phyloP scores from a whole-genome alignment of 2,329 filamentous ascomycete species.

The Neospermospora avenae region DNA sequence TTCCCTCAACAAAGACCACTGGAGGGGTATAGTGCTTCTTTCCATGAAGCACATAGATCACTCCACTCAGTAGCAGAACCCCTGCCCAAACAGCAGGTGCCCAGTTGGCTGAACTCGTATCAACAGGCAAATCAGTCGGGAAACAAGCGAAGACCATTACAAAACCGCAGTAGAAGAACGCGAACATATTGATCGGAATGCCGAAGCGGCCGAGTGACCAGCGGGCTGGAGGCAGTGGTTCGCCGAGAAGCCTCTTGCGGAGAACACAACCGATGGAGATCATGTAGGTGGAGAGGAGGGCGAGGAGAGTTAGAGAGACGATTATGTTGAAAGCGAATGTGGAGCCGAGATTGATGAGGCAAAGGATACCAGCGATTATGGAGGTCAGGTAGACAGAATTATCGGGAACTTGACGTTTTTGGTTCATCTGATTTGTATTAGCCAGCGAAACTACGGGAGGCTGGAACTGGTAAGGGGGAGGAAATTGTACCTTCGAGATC shows the following conservation, averaged over 20 bases:
- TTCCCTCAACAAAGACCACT: constrained; percentile 23
- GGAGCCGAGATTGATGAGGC: constrained; percentile 49
- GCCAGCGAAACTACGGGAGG: background rate
- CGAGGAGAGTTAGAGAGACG: constrained; percentile 48
- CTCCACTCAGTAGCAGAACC: constrained; percentile 20
- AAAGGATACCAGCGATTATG: constrained; percentile 22
- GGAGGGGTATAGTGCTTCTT: constrained; percentile 35
- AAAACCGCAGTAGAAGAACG: constrained; percentile 43
- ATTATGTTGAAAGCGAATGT: constrained; percentile 50
- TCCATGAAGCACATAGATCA: constrained; percentile 36
- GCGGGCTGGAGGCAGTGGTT: constrained; percentile 39
- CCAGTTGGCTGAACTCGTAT: constrained; percentile 45
- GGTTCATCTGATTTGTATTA: constrained; percentile 31
- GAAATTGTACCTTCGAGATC: constrained; percentile 35
- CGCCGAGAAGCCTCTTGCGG: constrained; percentile 36
- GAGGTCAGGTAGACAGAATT: constrained; percentile 28
- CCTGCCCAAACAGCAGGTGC: constrained; percentile 24
- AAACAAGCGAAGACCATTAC: constrained; percentile 49
- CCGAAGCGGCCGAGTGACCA: constrained; percentile 44
- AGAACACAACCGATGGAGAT: constrained; percentile 44
- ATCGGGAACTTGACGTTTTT: constrained; percentile 29
- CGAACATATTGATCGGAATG: constrained; percentile 41
- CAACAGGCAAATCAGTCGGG: constrained; percentile 39
- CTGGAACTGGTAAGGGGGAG: background rate
- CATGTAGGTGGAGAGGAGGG: constrained; percentile 50